phyloP scores from a whole-genome alignment of 768 basidiomycete genomes.

The Auricularia heimuer region DNA sequence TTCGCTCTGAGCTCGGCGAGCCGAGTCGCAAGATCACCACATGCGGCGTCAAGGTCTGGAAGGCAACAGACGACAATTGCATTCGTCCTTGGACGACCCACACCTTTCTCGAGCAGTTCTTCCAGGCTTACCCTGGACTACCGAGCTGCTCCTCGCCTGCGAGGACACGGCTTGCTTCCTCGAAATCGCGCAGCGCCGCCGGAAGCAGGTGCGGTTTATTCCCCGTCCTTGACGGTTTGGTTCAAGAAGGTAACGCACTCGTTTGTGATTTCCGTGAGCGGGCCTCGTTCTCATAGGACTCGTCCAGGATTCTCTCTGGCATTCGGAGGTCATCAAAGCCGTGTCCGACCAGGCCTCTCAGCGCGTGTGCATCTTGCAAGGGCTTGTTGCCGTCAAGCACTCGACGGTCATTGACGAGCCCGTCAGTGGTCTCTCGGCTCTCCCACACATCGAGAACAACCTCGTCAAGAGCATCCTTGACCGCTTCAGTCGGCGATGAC shows the following conservation, averaged over 20 bases:
- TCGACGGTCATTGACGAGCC: conserved; percentile 86
- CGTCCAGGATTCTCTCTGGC: conserved; percentile 87
- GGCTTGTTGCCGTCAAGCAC: conserved; percentile 89
- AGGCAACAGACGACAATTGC: conserved; percentile 97
- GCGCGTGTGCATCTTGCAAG: conserved; percentile 94
- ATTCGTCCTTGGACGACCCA: conserved; percentile 75
- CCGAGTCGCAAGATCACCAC: conserved; percentile 99
- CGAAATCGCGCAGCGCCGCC: conserved; percentile 88
- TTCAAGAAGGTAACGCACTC: conserved; percentile 79
- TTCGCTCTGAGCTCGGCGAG: conserved; percentile 95
- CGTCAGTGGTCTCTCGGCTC: conserved; percentile 82
- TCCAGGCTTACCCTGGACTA: conserved; percentile 73
- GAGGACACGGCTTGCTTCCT: conserved; percentile 96
- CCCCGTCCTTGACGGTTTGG: conserved; percentile 95
- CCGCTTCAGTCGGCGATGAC: conserved; percentile 66
- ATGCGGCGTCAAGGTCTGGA: conserved; percentile 95
- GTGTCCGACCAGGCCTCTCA: conserved; percentile 99
- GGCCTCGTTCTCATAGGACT: not conserved
- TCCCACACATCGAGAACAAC: conserved; percentile 50
- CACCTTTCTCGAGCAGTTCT: conserved; percentile 71
- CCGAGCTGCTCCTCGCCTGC: conserved; percentile 76
- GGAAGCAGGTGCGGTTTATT: conserved; percentile 98
- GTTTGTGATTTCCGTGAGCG: conserved; percentile 10
- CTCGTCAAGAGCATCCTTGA: conserved; percentile 75
- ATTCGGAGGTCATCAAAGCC: conserved; percentile 94